Base-by-base conservation (phyloP, 2,329 filamentous ascomycete genomes). In the Meredithiella fracta region DNA sequence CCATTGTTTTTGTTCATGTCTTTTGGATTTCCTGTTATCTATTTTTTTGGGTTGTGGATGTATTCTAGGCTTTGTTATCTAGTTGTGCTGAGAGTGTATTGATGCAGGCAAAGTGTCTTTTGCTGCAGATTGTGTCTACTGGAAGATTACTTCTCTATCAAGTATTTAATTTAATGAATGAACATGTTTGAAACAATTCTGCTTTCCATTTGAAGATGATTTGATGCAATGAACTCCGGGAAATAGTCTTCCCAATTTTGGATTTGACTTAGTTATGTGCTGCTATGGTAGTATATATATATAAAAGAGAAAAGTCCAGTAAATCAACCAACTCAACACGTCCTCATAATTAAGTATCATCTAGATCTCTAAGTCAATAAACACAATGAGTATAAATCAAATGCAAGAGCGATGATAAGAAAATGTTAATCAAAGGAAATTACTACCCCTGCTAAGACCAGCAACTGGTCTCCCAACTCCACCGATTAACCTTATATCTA, bases 401-500 rank as follows among this genome's bases (percentile, higher is more conserved):
- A 50, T 7, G 49, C 53, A 55, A 38, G 14, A 42, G 15, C 47
- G 34, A 52, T 40, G 47, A 17, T 23, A 29, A 54, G 47, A 42
- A 37, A 17, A 29, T 26, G 26, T n/a, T 2, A 55, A 26, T 38
- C 25, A 22, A 40, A 42, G 11, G 47, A 50, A 55, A 49, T n/a
- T 25, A 20, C 15, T 15, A 15, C 15, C 14, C 17, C n/a, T 9
- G 17, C 31, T 9, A 52, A 17, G 22, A n/a, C 17, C 17, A 52
- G 15, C 15, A n/a, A 14, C 29, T 26, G 11, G 11, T 51, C 17
- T 34, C 14, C 50, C 9, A 23, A 23, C 22, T 17, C 11, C n/a
- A 17, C 26, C 26, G 20, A 6, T 20, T 25, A 4, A 20, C 15
- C 11, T 17, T 9, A 25, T 22, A 23, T 57, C 65, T 61, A 80